Conservation (phyloP, 805 yeast species). For the Starmerella apicola region DNA sequence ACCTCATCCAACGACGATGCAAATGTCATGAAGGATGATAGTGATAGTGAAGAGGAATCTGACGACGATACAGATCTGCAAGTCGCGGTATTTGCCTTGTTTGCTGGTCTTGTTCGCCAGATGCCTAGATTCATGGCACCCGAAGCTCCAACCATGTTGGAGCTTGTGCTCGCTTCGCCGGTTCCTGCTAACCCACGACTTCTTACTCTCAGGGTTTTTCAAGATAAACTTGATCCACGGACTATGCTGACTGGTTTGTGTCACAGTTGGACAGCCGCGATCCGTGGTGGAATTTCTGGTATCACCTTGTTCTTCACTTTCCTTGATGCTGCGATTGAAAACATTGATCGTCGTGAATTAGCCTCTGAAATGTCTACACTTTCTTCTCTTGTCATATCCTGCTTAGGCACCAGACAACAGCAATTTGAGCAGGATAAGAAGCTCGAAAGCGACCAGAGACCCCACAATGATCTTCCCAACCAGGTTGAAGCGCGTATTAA, state of each 20-base stretch:
- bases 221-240: conserved; percentile 55
- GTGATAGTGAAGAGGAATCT: conserved; percentile 30
- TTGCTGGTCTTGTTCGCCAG: conserved; percentile 64
- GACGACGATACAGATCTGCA: conserved; percentile 41
- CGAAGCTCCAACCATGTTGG: conserved; percentile 49
- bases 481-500: conserved; percentile 71
- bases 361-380: conserved; percentile 56
- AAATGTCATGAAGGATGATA: conserved; percentile 3
- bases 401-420: conserved; percentile 46
- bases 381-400: conserved; percentile 51
- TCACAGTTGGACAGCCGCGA: conserved; percentile 44
- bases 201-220: conserved; percentile 39
- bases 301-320: conserved; percentile 60
- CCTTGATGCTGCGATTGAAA: conserved; percentile 53
- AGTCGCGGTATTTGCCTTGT: conserved; percentile 55
- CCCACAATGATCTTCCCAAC: conserved; percentile 30
- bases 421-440: too few relatives aligned
- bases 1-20: background rate
- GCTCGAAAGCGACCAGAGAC: conserved; percentile 4
- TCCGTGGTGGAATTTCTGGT: conserved; percentile 28
- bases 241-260: conserved; percentile 50
- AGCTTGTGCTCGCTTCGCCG: conserved; percentile 32
- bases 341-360: conserved; percentile 61
- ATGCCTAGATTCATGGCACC: conserved; percentile 77
- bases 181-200: conserved; percentile 47